These are phyloP conservation scores for Meira miltonrushii DNA, from an alignment of 1,284 basidiomycete genomes.

Conservation along the genomic window DNA sequence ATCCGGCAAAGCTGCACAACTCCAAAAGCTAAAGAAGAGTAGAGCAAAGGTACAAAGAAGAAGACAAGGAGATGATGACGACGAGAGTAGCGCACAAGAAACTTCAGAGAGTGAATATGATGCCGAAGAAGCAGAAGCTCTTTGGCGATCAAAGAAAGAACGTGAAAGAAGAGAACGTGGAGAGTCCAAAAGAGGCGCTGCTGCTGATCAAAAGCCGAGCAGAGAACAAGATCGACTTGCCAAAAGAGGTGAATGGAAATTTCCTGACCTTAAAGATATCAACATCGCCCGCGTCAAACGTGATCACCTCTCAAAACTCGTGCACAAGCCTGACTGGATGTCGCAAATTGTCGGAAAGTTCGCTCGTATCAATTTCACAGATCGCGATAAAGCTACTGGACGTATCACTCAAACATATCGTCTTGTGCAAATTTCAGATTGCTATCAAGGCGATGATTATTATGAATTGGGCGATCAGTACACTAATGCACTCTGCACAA, in stretches of 20 bases:
- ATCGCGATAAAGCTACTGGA: conserved; percentile 53
- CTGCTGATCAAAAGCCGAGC: conserved; percentile 46
- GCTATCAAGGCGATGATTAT: conserved; percentile 59
- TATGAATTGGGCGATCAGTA: conserved; percentile 62
- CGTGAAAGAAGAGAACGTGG: conserved; percentile 67
- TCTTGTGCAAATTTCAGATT: conserved; percentile 71
- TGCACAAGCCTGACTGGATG: conserved; percentile 69
- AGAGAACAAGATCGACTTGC: conserved; percentile 15
- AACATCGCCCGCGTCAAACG: conserved; percentile 63
- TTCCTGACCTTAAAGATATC: conserved; percentile 61
- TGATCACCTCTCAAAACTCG: conserved; percentile 63
- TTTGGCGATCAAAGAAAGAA: conserved; percentile 61
- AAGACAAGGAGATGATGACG: conserved; percentile 24
- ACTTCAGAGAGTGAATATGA: conserved; percentile 14
- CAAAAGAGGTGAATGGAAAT: conserved; percentile 55
- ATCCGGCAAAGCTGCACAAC: conserved; percentile 37
- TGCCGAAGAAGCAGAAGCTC: conserved; percentile 10
- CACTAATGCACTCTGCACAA: conserved; percentile 33
- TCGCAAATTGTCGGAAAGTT: conserved; percentile 67
- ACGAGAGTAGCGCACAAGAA: conserved; percentile 23
- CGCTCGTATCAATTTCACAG: conserved; percentile 37
- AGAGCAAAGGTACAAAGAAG: conserved; percentile 24
- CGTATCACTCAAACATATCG: conserved; percentile 65
- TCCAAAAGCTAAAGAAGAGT: conserved; percentile 33
- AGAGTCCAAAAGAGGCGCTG: conserved; percentile 56